Evolutionary conservation across 345 rosid species (phyloP).

Genomic region (Toxicodendron radicans): DNA sequence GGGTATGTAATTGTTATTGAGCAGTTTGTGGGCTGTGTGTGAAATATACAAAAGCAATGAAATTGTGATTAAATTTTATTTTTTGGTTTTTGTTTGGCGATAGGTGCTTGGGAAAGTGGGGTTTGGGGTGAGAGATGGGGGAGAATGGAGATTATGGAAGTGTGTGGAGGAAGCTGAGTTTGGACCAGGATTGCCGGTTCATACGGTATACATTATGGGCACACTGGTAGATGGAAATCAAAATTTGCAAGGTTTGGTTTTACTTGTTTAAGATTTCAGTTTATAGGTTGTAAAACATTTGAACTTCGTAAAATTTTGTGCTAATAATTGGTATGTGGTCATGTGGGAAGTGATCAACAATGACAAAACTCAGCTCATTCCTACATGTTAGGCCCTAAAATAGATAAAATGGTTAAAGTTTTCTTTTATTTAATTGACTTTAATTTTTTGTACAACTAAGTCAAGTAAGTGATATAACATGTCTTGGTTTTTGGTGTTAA

Average conservation of each 20-base stretch:
- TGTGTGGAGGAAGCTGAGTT: constrained; percentile 75
- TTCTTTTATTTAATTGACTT: not conserved
- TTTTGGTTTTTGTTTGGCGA: not conserved
- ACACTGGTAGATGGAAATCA: constrained; percentile 30
- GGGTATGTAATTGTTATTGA: not conserved
- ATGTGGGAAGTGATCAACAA: no score
- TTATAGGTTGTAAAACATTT: not conserved
- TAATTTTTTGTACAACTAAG: not conserved
- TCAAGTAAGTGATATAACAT: not conserved
- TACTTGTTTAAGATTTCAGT: not conserved
- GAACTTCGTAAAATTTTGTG: not conserved
- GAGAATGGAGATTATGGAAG: constrained; percentile 61
- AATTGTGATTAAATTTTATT: not conserved
- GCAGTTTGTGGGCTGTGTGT: not conserved
- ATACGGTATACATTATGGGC: constrained; percentile 55
- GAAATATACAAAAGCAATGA: not conserved
- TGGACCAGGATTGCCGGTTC: constrained; percentile 62
- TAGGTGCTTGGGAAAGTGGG: constrained; percentile 63
- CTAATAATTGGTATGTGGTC: not conserved
- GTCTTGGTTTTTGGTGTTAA: not conserved
- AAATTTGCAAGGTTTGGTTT: constrained; percentile 44
- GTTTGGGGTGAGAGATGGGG: constrained; percentile 35
- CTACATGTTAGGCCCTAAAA: not conserved
- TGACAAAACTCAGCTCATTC: no score
- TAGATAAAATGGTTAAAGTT: not conserved